These are phyloP conservation scores for Cylindrotheca closterium DNA, from an alignment of 108 stramenopile genomes.

Conservation along the genomic window DNA sequence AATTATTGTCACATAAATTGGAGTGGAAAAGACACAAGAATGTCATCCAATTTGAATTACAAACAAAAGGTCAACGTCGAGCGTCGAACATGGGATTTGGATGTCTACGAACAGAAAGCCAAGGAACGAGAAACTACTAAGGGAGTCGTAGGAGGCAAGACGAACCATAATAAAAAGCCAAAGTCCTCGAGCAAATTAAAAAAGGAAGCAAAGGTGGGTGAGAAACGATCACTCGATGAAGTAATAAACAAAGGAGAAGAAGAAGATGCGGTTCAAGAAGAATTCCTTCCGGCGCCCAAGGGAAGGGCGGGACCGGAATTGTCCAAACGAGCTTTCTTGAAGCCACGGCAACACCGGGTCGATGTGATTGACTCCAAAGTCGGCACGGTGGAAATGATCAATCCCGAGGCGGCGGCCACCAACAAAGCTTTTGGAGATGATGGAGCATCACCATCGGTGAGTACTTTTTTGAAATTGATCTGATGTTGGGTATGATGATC, in stretches of 20 bases:
- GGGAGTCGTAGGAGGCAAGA: neutral
- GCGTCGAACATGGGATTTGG: slow-evolving; percentile 94
- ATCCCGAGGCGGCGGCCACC: slow-evolving; percentile 62
- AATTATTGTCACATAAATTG: too few relatives aligned
- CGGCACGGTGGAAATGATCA: slow-evolving; percentile 88
- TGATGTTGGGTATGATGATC: too few relatives aligned
- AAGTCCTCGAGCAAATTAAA: slow-evolving; percentile 7
- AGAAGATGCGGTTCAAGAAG: slow-evolving; percentile 58
- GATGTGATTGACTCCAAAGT: slow-evolving; percentile 81
- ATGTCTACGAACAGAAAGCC: slow-evolving; percentile 83
- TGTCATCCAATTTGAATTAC: slow-evolving; percentile 54
- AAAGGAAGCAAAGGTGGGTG: neutral
- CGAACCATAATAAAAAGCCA: too few relatives aligned
- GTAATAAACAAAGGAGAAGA: slow-evolving; percentile 8
- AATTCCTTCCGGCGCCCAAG: slow-evolving; percentile 79
- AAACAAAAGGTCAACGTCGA: slow-evolving; percentile 77
- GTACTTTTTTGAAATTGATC: too few relatives aligned
- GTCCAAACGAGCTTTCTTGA: slow-evolving; percentile 90
- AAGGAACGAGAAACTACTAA: slow-evolving; percentile 56
- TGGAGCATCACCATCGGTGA: too few relatives aligned
- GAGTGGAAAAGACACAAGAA: neutral
- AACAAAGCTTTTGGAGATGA: slow-evolving; percentile 21
- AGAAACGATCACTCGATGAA: neutral
- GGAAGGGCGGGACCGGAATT: slow-evolving; percentile 82
- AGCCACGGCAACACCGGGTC: slow-evolving; percentile 72